Conservation (phyloP, 306 rosid genomes). For the Quercus glauca region DNA sequence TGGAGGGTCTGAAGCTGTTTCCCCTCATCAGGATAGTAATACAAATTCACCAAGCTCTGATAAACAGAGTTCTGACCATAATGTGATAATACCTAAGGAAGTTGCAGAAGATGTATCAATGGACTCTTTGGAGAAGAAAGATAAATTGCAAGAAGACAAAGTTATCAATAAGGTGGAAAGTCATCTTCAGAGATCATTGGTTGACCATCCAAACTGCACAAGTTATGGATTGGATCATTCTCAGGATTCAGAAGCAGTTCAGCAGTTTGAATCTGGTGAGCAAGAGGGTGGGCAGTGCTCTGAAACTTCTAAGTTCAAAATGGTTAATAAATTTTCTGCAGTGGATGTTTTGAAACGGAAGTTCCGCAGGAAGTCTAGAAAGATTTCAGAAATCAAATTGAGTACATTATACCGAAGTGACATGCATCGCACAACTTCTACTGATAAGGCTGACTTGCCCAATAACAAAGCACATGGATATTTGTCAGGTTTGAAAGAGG, state of each 20-base stretch:
- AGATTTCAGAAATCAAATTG: conserved; percentile 74
- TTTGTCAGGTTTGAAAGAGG: conserved; percentile 41
- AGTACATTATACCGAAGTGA: conserved; percentile 40
- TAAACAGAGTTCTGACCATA: conserved; percentile 32
- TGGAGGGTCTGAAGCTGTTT: conserved; percentile 34
- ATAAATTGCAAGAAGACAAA: conserved; percentile 29
- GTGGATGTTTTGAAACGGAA: conserved; percentile 57
- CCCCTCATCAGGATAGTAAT: conserved; percentile 33
- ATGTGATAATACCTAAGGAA: conserved; percentile 30
- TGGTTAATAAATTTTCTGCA: conserved; percentile 39
- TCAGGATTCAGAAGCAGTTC: conserved; percentile 31
- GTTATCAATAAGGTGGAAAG: conserved; percentile 17
- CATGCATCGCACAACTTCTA: conserved; percentile 33
- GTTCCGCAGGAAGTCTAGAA: conserved; percentile 68
- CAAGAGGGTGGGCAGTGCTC: conserved; percentile 35
- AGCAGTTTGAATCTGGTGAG: conserved; percentile 31
- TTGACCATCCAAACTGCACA: conserved; percentile 21
- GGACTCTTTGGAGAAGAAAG: conserved; percentile 30
- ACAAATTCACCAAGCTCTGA: conserved; percentile 34
- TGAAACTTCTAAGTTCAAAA: conserved; percentile 31
- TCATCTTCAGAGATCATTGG: conserved; percentile 27
- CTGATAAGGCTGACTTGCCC: conserved; percentile 36
- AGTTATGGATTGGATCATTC: conserved; percentile 38
- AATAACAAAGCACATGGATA: conserved; percentile 32
- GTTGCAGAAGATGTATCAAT: conserved; percentile 25